These are phyloP conservation scores for Eucalyptus erythrocorys DNA, from an alignment of 345 rosid genomes.

Conservation along the genomic window DNA sequence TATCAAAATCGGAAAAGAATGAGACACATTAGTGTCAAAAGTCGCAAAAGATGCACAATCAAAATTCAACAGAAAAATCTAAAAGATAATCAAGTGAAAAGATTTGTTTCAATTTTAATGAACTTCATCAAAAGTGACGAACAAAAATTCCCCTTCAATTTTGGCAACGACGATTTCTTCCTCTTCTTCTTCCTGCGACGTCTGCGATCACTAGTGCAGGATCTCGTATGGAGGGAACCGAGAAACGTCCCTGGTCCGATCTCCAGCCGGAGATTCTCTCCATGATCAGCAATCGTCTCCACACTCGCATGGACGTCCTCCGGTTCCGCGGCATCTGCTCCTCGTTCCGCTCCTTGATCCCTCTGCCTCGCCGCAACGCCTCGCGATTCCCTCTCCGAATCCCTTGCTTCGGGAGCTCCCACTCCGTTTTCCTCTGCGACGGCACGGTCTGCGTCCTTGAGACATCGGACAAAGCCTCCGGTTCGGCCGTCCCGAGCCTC, in stretches of 20 bases:
- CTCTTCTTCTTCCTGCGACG: not conserved
- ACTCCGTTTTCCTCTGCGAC: not conserved
- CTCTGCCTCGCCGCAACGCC: not conserved
- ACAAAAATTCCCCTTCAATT: too few relatives aligned
- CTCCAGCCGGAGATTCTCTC: not conserved
- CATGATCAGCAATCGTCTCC: not conserved
- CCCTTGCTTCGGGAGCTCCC: not conserved
- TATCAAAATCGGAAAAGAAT: too few relatives aligned
- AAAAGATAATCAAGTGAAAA: too few relatives aligned
- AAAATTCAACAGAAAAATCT: too few relatives aligned
- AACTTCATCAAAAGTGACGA: too few relatives aligned
- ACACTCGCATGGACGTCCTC: not conserved
- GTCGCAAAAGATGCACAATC: too few relatives aligned
- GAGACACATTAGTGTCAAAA: too few relatives aligned
- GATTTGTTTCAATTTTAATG: too few relatives aligned
- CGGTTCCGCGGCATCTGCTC: slow-evolving; percentile 8
- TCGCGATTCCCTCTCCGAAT: not conserved
- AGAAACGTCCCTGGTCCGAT: not conserved
- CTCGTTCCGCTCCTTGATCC: not conserved
- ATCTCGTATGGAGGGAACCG: not conserved
- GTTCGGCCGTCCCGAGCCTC: not conserved
- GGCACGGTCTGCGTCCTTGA: not conserved
- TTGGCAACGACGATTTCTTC: not conserved
- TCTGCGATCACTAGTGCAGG: too few relatives aligned
- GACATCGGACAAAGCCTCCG: not conserved